Conservation (phyloP, 306 rosid species). For the Hippophae gyantsensis region DNA sequence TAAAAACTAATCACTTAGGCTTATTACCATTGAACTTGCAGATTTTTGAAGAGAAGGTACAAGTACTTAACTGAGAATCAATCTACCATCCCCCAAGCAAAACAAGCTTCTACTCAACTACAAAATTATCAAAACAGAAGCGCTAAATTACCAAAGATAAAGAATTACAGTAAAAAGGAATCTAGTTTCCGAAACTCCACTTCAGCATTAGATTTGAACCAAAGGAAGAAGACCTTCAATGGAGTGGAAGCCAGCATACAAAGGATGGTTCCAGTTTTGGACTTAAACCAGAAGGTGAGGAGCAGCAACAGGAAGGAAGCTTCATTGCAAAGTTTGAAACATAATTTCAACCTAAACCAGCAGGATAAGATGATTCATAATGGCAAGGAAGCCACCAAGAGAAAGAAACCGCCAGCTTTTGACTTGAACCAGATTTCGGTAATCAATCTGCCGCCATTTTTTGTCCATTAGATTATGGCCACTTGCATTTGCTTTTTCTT, state of each 20-base stretch:
- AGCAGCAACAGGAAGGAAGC: constrained; percentile 35
- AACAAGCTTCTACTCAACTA: constrained; percentile 26
- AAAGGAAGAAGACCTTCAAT: constrained; percentile 30
- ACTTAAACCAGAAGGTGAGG: constrained; percentile 59
- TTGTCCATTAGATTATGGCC: constrained; percentile 4
- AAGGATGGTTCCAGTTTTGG: constrained; percentile 36
- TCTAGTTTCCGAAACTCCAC: constrained; percentile 19
- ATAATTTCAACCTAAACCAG: constrained; percentile 43
- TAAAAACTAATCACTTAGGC: constrained; percentile 2
- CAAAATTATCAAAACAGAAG: constrained; percentile 35
- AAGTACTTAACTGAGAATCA: constrained; percentile 43
- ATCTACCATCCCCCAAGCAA: constrained; percentile 30
- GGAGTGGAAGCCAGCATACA: constrained; percentile 27
- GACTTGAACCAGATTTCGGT: constrained; percentile 98
- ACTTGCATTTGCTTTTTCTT: not conserved
- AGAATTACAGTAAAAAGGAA: constrained; percentile 44
- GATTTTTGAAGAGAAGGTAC: constrained; percentile 67
- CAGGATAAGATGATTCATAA: not conserved
- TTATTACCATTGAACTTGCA: constrained; percentile 22
- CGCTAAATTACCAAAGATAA: constrained; percentile 32
- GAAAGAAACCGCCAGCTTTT: constrained; percentile 44
- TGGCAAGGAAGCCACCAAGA: constrained; percentile 46
- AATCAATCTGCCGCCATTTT: constrained; percentile 14
- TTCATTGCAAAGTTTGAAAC: constrained; percentile 26
- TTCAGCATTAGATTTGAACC: constrained; percentile 26